Percentiles rank a stretch among this genome's conserved stretches.
phyloP scores from a whole-genome alignment of 1,284 basidiomycete genomes.

The Trametes versicolor region DNA sequence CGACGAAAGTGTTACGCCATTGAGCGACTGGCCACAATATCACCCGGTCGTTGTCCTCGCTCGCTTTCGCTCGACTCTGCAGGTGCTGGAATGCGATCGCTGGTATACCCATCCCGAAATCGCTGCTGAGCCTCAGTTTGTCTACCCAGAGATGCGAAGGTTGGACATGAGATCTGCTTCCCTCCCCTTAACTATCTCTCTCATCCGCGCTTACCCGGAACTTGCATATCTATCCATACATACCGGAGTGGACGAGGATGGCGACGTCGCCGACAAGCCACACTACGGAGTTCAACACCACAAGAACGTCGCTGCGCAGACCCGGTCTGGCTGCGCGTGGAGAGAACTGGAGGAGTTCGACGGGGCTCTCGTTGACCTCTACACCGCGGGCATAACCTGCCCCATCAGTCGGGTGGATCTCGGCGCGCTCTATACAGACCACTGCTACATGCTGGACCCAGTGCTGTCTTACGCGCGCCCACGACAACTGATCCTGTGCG shows the following conservation, averaged over 20 bases:
- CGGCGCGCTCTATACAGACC: neutral
- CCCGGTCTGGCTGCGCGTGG: neutral
- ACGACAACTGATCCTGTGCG: neutral
- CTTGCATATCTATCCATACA: neutral
- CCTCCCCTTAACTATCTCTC: neutral
- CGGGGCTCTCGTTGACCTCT: neutral
- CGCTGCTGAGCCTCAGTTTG: neutral
- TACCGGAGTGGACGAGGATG: neutral
- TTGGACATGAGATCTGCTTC: neutral
- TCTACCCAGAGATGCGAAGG: constrained; percentile 4
- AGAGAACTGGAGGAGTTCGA: neutral
- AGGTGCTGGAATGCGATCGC: neutral
- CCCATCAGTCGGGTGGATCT: neutral
- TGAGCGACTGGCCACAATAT: neutral
- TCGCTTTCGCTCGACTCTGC: neutral
- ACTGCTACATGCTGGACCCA: neutral
- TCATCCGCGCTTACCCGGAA: constrained; percentile 5
- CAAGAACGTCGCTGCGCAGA: neutral
- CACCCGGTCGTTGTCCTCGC: neutral
- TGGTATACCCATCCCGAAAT: constrained; percentile 4
- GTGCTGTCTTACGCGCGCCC: neutral
- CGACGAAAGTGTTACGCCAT: neutral
- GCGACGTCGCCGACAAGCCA: neutral
- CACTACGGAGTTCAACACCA: neutral
- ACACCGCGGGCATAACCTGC: neutral